phyloP scores from a whole-genome alignment of 2,329 filamentous ascomycete species.

The Pseudopyrenochaeta lycopersici region DNA sequence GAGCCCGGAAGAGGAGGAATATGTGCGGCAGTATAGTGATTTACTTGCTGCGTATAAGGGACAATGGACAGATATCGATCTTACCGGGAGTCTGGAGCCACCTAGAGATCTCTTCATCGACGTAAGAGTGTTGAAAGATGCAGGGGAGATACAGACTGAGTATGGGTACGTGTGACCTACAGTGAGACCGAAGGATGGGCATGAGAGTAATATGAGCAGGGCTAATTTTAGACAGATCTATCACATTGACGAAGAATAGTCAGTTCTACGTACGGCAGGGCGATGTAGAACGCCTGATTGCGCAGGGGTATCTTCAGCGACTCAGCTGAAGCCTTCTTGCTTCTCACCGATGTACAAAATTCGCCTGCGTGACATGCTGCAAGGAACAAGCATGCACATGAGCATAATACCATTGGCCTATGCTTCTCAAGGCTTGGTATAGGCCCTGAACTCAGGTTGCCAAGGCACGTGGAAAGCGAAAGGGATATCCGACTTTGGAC shows the following conservation, averaged over 20 bases:
- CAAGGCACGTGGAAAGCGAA: not conserved
- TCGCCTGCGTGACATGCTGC: not conserved
- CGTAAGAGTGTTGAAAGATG: constrained; percentile 93
- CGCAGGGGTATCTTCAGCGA: constrained; percentile 93
- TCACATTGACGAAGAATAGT: constrained; percentile 96
- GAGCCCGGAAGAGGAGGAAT: constrained; percentile 96
- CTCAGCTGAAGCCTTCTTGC: constrained; percentile 69
- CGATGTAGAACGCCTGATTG: constrained; percentile 92
- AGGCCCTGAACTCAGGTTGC: not conserved
- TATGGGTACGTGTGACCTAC: constrained; percentile 75
- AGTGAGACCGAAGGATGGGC: not conserved
- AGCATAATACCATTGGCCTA: not conserved
- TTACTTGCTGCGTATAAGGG: constrained; percentile 96
- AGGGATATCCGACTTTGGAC: not conserved
- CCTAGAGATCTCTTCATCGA: constrained; percentile 97
- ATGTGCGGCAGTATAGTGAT: constrained; percentile 90
- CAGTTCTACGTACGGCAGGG: constrained; percentile 97
- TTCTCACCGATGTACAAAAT: not conserved
- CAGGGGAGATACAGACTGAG: constrained; percentile 98
- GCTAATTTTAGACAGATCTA: constrained; percentile 67
- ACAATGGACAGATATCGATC: constrained; percentile 96
- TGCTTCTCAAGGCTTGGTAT: not conserved
- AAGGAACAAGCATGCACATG: not conserved
- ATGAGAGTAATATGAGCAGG: not conserved
- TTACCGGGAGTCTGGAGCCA: constrained; percentile 92